Conservation (phyloP, 169 alveolate genomes). For the Miamiensis avidus region DNA sequence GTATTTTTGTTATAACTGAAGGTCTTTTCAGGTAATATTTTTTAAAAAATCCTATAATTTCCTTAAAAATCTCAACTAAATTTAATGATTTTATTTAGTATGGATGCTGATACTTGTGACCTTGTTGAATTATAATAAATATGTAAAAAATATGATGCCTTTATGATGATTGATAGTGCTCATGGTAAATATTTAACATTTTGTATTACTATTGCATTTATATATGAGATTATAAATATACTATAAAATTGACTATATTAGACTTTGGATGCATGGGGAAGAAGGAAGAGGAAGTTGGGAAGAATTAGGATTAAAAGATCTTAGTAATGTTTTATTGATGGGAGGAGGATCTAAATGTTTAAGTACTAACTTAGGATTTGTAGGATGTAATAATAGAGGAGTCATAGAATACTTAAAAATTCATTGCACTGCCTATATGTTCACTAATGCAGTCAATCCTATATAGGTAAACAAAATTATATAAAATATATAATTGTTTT, state of each 20-base stretch:
- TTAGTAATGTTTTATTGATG: constrained; percentile 45
- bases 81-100: background rate
- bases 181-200: constrained; percentile 3
- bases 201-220: no score
- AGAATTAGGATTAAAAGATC: constrained; percentile 31
- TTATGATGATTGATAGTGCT: constrained; percentile 45
- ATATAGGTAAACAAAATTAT: no score
- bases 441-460: constrained; percentile 51
- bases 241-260: no score
- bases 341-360: constrained; percentile 54
- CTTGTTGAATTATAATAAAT: constrained; percentile 33
- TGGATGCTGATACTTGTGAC: constrained; percentile 46
- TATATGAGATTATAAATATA: no score
- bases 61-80: background rate
- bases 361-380: constrained; percentile 47
- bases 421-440: constrained; percentile 47
- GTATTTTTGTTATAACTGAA: constrained; percentile 50
- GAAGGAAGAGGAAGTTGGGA: constrained; percentile 47
- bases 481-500: no score
- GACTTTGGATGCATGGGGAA: constrained; percentile 51
- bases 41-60: no score
- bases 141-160: constrained; percentile 40
- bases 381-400: constrained; percentile 30
- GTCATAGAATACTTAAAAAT: constrained; percentile 45
- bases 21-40: constrained; percentile 25